A percentile compares a stretch with the other conserved stretches of the same genome.
Evolutionary conservation across 805 yeast genomes (phyloP).

Genomic region (Candida orba): DNA sequence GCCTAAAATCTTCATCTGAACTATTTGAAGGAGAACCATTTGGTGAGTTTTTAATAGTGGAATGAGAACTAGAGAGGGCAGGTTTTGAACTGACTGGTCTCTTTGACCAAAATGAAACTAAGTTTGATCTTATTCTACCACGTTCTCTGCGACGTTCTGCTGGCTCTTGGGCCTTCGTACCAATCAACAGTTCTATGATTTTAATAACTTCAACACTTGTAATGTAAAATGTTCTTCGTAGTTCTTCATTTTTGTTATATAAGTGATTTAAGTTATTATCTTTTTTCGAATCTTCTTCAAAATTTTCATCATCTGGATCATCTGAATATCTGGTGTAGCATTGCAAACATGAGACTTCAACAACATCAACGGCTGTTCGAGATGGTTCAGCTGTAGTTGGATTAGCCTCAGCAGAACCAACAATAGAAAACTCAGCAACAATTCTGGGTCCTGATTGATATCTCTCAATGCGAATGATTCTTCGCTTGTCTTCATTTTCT

Average conservation of each 20-base stretch:
- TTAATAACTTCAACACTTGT: constrained; percentile 63
- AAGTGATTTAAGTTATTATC: constrained; percentile 17
- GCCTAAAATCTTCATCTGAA: constrained; percentile 30
- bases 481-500: constrained; percentile 44
- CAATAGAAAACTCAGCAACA: constrained; percentile 41
- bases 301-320: constrained; percentile 25
- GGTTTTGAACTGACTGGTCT: constrained; percentile 43
- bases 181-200: constrained; percentile 55
- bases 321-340: constrained; percentile 30
- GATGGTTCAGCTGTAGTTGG: constrained; percentile 32
- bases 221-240: constrained; percentile 33
- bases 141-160: constrained; percentile 52
- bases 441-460: constrained; percentile 41
- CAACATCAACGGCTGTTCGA: constrained; percentile 38
- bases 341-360: constrained; percentile 55
- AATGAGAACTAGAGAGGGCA: not conserved
- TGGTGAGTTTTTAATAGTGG: constrained; percentile 12
- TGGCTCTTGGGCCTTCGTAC: constrained; percentile 38
- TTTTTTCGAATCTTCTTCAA: constrained; percentile 6
- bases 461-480: constrained; percentile 53
- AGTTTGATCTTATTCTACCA: constrained; percentile 59
- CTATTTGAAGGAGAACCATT: not conserved
- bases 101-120: constrained; percentile 62
- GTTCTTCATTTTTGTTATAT: not conserved
- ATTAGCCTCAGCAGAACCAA: constrained; percentile 44